Conservation (phyloP, 139 green algal genomes). For the Tetraselmis striata region DNA sequence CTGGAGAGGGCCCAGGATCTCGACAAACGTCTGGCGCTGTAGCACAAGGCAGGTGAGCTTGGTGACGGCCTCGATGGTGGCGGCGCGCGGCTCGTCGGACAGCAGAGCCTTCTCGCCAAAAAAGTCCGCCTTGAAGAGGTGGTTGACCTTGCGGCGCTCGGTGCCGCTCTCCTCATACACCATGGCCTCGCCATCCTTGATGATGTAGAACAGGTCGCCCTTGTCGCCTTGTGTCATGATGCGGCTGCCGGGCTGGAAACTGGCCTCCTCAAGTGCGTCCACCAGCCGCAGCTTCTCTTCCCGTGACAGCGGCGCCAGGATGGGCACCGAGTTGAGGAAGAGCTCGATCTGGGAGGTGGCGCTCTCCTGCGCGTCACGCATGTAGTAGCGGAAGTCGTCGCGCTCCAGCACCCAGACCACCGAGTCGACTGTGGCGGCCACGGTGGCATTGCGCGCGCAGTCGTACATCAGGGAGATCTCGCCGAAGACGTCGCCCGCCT, state of each 20-base stretch:
- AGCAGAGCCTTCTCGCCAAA: conserved; percentile 88
- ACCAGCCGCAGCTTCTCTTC: conserved; percentile 77
- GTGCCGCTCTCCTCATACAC: conserved; percentile 65
- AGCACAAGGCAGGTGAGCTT: conserved; percentile 70
- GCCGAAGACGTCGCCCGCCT: conserved; percentile 79
- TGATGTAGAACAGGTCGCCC: conserved; percentile 89
- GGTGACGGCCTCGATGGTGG: conserved; percentile 72
- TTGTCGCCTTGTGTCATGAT: conserved; percentile 64
- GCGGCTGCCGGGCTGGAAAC: conserved; percentile 19
- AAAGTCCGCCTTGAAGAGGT: conserved; percentile 86
- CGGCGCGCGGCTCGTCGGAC: conserved; percentile 53
- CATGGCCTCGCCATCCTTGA: conserved; percentile 86
- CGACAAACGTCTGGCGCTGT: conserved; percentile 68
- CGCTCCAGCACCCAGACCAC: conserved; percentile 88
- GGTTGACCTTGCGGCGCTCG: conserved; percentile 68
- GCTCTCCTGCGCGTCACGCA: conserved; percentile 57
- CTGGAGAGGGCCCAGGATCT: conserved; percentile 79
- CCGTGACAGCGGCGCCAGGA: conserved; percentile 62
- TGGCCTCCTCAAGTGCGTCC: conserved; percentile 66
- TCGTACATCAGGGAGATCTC: conserved; percentile 90
- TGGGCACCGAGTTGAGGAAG: conserved; percentile 74
- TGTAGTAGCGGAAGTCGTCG: conserved; percentile 65
- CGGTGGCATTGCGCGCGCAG: conserved; percentile 71
- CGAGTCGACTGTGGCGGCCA: conserved; percentile 76
- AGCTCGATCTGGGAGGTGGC: conserved; percentile 73